Conservation (phyloP, 164 flowering plant genomes). For the Platanus orientalis region DNA sequence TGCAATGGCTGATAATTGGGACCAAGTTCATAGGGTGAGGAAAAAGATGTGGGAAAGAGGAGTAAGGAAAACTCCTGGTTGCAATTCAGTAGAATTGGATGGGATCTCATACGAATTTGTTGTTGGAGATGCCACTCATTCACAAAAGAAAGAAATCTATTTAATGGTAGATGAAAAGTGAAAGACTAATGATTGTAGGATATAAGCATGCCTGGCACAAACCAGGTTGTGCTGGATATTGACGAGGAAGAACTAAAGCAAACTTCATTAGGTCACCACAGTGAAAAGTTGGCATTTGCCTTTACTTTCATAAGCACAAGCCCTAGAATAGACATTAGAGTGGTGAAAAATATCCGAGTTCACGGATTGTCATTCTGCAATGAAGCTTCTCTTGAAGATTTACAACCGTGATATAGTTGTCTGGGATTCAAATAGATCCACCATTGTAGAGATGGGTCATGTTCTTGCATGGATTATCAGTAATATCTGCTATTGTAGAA, state of each 20-base stretch:
- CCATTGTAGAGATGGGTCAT: neutral
- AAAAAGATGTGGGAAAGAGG: slow-evolving; percentile 12
- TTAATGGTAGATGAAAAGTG: slow-evolving; percentile 7
- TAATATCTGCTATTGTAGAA: neutral
- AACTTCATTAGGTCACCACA: slow-evolving; percentile 6
- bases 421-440: slow-evolving; percentile 10
- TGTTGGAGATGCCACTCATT: slow-evolving; percentile 10
- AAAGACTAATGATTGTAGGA: slow-evolving; percentile 6
- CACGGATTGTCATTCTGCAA: slow-evolving; percentile 8
- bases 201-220: slow-evolving; percentile 1
- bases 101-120: slow-evolving; percentile 7
- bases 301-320: slow-evolving; percentile 10
- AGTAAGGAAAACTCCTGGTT: slow-evolving; percentile 5
- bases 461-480: slow-evolving; percentile 9
- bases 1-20: slow-evolving; percentile 9
- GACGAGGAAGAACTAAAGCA: slow-evolving; percentile 9
- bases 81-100: slow-evolving; percentile 10
- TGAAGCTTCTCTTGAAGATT: slow-evolving; percentile 11
- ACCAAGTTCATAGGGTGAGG: slow-evolving; percentile 6
- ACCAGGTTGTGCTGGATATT: slow-evolving; percentile 7
- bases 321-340: slow-evolving; percentile 1
- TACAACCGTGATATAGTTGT: slow-evolving; percentile 3
- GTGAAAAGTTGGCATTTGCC: slow-evolving; percentile 6
- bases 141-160: slow-evolving; percentile 7
- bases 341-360: slow-evolving; percentile 7